These are phyloP conservation scores for Yamadazyma blattariae DNA, from an alignment of 1,139 yeast genomes.

Conservation along the genomic window DNA sequence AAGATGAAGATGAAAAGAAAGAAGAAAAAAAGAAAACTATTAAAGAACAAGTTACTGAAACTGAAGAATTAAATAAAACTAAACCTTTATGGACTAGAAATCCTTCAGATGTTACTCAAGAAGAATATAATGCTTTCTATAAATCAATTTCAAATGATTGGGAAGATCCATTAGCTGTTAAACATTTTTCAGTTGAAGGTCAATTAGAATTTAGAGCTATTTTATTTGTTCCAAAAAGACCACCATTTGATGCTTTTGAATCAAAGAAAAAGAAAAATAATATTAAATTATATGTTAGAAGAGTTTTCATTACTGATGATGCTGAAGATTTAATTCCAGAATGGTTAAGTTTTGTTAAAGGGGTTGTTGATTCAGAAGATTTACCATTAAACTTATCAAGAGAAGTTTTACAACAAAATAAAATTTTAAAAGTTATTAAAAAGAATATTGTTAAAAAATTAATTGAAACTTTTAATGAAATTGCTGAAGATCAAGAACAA, in stretches of 20 bases:
- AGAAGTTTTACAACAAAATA: constrained; percentile 99
- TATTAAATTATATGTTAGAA: constrained; percentile 98
- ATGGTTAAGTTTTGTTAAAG: constrained; percentile 96
- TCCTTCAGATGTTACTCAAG: constrained; percentile 97
- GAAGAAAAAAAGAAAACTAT: constrained; percentile 69
- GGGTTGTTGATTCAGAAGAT: constrained; percentile 99
- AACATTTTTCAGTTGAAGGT: constrained; percentile 99
- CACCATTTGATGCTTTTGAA: constrained; percentile 98
- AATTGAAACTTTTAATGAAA: constrained; percentile 98
- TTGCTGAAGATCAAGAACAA: constrained; percentile 98
- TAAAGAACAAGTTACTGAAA: constrained; percentile 82
- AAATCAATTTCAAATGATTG: constrained; percentile 99
- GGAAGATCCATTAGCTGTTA: constrained; percentile 99
- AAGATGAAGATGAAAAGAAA: constrained; percentile 65
- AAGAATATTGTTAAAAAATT: constrained; percentile 99
- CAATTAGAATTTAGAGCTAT: constrained; percentile 99
- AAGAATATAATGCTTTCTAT: constrained; percentile 99
- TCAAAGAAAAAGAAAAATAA: constrained; percentile 97
- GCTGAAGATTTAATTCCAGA: constrained; percentile 99
- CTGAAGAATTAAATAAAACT: constrained; percentile 98
- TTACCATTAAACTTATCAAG: constrained; percentile 99
- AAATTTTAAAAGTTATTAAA: constrained; percentile 98
- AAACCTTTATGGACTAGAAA: constrained; percentile 99
- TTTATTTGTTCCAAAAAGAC: constrained; percentile 97
- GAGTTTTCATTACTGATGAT: constrained; percentile 99